These are phyloP conservation scores for Magnaporthales sp. DNA, from an alignment of 2,329 filamentous ascomycete species.

Conservation along the genomic window DNA sequence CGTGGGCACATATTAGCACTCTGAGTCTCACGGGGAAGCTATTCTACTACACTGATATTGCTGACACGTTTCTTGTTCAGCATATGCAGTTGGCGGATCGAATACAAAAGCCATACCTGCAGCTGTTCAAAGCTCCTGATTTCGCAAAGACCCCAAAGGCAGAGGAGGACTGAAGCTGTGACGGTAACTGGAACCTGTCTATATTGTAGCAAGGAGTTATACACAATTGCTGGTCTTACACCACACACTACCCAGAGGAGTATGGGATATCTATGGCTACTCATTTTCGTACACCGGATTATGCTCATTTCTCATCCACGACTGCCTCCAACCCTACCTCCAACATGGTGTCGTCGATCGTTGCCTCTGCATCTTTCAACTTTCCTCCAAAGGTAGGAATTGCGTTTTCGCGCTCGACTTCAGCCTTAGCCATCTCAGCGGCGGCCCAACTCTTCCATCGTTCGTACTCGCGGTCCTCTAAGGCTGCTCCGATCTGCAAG, in stretches of 20 bases:
- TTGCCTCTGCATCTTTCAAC: neutral
- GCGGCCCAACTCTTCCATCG: slow-evolving; percentile 76
- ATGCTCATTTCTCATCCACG: neutral
- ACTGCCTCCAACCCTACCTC: neutral
- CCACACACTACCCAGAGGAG: neutral
- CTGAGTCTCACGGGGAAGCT: slow-evolving; percentile 80
- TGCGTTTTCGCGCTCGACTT: neutral
- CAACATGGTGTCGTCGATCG: neutral
- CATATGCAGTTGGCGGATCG: slow-evolving; percentile 55
- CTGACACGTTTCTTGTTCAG: slow-evolving; percentile 77
- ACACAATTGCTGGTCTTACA: slow-evolving; percentile 1
- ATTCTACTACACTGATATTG: slow-evolving; percentile 53
- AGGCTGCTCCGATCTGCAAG: slow-evolving; percentile 67
- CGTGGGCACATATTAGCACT: slow-evolving; percentile 76
- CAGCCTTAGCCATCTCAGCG: neutral
- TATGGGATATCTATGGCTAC: neutral
- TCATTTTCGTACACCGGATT: neutral
- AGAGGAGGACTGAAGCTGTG: neutral
- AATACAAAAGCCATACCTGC: slow-evolving; percentile 26
- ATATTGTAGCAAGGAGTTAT: neutral
- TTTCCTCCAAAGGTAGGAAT: neutral
- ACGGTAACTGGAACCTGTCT: neutral
- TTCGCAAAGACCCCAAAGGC: neutral
- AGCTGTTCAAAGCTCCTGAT: slow-evolving; percentile 17
- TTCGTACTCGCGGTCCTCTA: slow-evolving; percentile 76